Evolutionary conservation across 176 grass and related monocot species (phyloP).

Genomic region (Elaeis guineensis): DNA sequence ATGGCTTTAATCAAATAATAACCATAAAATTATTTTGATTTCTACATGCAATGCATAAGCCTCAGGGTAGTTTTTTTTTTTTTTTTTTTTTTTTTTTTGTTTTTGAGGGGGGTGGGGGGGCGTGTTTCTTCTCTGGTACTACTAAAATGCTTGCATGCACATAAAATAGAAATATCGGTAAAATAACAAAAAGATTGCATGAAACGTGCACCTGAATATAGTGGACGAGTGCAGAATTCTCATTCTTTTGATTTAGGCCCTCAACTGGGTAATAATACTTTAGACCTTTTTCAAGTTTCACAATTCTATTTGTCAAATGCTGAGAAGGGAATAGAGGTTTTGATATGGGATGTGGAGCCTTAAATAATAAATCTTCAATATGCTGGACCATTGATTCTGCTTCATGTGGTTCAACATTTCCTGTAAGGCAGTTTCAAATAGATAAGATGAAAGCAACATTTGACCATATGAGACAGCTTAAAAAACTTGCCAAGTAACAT

Average conservation of each 20-base stretch:
- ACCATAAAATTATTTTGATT: no score
- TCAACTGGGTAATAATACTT: conserved; percentile 51
- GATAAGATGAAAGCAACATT: background rate
- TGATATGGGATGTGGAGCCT: conserved; percentile 31
- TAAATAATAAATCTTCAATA: conserved; percentile 67
- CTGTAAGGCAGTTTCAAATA: conserved; percentile 19
- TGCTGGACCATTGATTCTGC: conserved; percentile 50
- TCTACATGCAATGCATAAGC: no score
- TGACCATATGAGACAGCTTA: background rate
- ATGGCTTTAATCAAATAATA: no score
- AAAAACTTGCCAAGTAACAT: conserved; percentile 9
- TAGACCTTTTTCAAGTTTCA: conserved; percentile 87
- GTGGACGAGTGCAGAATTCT: conserved; percentile 84
- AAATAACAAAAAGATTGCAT: conserved; percentile 4
- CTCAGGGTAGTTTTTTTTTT: no score
- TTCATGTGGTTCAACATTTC: conserved; percentile 73
- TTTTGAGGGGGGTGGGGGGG: no score
- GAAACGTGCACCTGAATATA: conserved; percentile 70
- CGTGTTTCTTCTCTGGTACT: no score
- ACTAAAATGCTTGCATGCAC: no score
- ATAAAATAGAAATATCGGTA: background rate
- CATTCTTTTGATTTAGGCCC: conserved; percentile 64
- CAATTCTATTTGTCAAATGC: conserved; percentile 75
- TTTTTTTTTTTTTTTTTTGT: no score
- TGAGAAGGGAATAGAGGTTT: conserved; percentile 73